phyloP scores from a whole-genome alignment of 306 rosid species.

The Prosopis cineraria region DNA sequence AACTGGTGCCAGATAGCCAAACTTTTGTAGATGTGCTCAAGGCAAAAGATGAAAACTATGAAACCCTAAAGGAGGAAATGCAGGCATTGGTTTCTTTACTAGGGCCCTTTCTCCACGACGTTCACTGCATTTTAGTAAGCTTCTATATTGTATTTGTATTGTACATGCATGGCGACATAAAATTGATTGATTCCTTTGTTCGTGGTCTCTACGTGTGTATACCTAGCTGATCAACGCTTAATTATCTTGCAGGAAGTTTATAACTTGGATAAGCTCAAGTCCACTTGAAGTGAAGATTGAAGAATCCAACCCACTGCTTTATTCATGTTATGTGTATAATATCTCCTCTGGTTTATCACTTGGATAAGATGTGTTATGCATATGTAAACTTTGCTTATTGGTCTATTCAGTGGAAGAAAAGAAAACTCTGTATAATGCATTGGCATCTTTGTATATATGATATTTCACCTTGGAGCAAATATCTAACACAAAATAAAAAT shows the following conservation, averaged over 20 bases:
- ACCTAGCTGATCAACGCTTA: not conserved
- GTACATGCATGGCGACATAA: not conserved
- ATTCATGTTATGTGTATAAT: not conserved
- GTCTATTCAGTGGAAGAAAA: not conserved
- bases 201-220: not conserved
- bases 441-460: not conserved
- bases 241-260: conserved; percentile 55
- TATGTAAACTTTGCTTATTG: not conserved
- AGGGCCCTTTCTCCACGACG: conserved; percentile 66
- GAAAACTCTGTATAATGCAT: not conserved
- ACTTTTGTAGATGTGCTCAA: conserved; percentile 59
- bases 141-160: not conserved
- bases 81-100: conserved; percentile 58
- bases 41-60: conserved; percentile 59
- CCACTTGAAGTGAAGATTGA: conserved; percentile 43
- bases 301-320: conserved; percentile 20
- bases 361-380: not conserved
- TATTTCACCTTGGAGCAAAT: not conserved
- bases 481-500: not conserved
- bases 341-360: not conserved
- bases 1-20: conserved; percentile 70
- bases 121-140: conserved; percentile 70
- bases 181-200: conserved; percentile 29
- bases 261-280: conserved; percentile 64
- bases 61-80: conserved; percentile 63